Percentiles rank a stretch among this genome's conserved stretches.
phyloP scores from a whole-genome alignment of 2,329 filamentous ascomycete genomes.

The Fusarium nodosum region DNA sequence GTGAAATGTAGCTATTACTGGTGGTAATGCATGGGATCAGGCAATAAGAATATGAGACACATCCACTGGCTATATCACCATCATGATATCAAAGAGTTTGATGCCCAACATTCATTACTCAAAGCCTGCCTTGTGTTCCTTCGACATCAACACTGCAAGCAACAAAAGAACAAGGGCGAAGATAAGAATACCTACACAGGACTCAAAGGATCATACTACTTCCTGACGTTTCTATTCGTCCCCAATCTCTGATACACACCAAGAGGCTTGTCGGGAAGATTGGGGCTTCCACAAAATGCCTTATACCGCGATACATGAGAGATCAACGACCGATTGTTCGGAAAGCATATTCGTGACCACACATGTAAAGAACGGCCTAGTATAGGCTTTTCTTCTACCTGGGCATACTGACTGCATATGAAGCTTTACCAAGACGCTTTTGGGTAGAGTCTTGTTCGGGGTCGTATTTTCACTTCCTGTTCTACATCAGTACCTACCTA shows the following conservation, averaged over 20 bases:
- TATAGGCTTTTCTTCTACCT: not conserved
- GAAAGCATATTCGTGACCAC: no score
- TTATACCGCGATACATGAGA: not conserved
- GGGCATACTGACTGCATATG: no score
- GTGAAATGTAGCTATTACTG: conserved; percentile 1
- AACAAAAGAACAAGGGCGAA: not conserved
- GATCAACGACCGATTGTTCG: not conserved
- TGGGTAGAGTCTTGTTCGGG: not conserved
- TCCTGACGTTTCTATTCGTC: not conserved
- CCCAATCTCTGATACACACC: not conserved
- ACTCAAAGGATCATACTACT: not conserved
- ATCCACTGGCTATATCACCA: not conserved
- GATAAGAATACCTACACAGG: no score
- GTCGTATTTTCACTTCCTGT: not conserved
- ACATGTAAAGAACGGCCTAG: no score
- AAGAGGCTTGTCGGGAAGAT: not conserved
- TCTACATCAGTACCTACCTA: not conserved
- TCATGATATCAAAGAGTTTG: not conserved
- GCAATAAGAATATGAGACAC: conserved; percentile 14
- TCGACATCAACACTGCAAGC: not conserved
- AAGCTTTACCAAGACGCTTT: not conserved
- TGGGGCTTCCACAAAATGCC: not conserved
- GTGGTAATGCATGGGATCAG: conserved; percentile 12
- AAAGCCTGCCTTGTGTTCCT: not conserved
- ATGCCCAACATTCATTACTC: not conserved